Percentiles rank a stretch among this genome's conserved stretches.
phyloP scores from a whole-genome alignment of 2,329 filamentous ascomycete genomes.

The Colletotrichum costaricense region DNA sequence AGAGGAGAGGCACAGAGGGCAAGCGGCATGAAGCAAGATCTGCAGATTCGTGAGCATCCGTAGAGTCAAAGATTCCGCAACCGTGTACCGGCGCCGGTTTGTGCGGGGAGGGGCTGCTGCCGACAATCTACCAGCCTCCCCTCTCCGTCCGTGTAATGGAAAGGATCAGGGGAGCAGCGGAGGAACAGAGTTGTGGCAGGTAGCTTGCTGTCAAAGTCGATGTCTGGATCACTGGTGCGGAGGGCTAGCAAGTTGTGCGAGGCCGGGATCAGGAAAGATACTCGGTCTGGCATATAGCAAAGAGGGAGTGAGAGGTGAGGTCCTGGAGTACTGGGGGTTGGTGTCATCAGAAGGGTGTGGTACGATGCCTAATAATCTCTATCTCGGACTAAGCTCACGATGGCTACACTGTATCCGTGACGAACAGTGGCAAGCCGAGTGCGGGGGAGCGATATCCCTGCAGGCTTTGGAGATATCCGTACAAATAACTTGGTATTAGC shows the following conservation, averaged over 20 bases:
- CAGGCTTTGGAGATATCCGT: background rate
- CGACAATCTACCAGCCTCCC: background rate
- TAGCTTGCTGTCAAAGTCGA: constrained; percentile 19
- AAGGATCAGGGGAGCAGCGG: background rate
- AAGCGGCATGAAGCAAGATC: background rate
- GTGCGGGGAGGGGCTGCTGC: background rate
- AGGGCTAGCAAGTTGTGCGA: background rate
- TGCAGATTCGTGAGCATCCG: background rate
- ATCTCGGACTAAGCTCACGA: background rate
- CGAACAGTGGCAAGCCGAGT: background rate
- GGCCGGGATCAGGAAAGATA: background rate
- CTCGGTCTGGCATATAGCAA: background rate
- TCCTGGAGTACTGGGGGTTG: background rate
- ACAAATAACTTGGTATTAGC: background rate
- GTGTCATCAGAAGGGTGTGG: background rate
- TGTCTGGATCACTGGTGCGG: constrained; percentile 23
- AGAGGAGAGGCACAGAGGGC: background rate
- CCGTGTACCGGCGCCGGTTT: background rate
- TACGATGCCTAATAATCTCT: background rate
- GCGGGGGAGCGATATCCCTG: constrained; percentile 19
- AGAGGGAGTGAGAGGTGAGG: background rate
- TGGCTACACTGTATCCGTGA: constrained; percentile 20
- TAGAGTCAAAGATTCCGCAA: background rate
- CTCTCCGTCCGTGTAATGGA: constrained; percentile 4
- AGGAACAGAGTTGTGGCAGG: constrained; percentile 16